Evolutionary conservation across 2,329 filamentous ascomycete genomes (phyloP), one percentile per base, ranked within the genome.

Genomic region (Hymenoscyphus scutula): DNA sequence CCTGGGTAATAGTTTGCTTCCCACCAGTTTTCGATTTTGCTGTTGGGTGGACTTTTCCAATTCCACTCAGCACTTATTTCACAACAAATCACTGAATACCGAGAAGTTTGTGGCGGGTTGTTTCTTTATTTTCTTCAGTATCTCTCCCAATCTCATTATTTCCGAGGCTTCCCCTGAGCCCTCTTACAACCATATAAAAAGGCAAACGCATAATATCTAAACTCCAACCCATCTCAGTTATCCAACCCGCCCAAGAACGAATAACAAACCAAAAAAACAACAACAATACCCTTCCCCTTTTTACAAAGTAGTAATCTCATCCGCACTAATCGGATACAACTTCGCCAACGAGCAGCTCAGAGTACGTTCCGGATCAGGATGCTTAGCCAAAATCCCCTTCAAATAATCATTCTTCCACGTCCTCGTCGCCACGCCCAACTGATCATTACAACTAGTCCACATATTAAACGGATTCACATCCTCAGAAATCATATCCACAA

Each of bases 401-500:
- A 48, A 48, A 11, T 48, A 48, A 48, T 48, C 41, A 23, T 48
- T 25, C 41, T 48, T 48, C 41, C 41, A 48, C 23, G 41, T 48
- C 23, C 41, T 19, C 6, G 41, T 48, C 19, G 41, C 41, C 10
- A 48, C 41, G 3, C 41, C 41, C 8, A 48, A 19, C 11, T 48
- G 41, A 23, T 48, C 41, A 25, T 48, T 48, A 23, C 41, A 48
- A 48, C n/a, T 23, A 10, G 41, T 48, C 41, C 19, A 48, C 41
- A 48, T 48, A 25, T 48, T 48, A 23, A 25, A 48, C 11, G 19
- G 41, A 25, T 48, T 48, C 3, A 11, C 3, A 23, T 48, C 41
- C 3, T 3, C 1, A 11, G 41, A 48, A 23, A 48, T 48, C 41
- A 48, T 48, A 25, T 48, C 41, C 7, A 48, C n/a, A 48, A 25